These are phyloP conservation scores for Cryptosporidium tyzzeri DNA, from an alignment of 169 alveolate species.

Conservation along the genomic window DNA sequence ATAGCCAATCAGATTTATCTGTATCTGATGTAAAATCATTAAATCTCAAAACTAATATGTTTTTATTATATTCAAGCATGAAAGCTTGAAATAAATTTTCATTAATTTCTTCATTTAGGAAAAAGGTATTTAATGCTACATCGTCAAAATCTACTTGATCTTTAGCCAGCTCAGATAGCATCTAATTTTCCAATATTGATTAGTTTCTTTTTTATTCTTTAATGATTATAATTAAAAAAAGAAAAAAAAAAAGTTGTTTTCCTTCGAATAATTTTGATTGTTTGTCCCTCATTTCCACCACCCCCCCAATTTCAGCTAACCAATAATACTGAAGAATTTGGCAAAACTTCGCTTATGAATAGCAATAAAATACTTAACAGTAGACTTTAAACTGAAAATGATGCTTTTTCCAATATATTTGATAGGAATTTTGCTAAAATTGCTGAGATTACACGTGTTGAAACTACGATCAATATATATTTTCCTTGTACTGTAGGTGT, in stretches of 20 bases:
- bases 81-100: slow-evolving; percentile 15
- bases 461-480: slow-evolving; percentile 49
- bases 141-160: background rate
- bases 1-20: slow-evolving; percentile 45
- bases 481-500: slow-evolving; percentile 69
- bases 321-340: background rate
- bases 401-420: slow-evolving; percentile 18
- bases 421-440: slow-evolving; percentile 62
- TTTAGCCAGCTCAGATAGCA: slow-evolving; percentile 10
- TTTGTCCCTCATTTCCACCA: background rate
- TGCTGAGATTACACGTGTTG: slow-evolving; percentile 62
- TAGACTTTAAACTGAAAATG: background rate
- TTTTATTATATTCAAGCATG: slow-evolving; percentile 31
- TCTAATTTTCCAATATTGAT: background rate
- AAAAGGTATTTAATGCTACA: slow-evolving; percentile 7
- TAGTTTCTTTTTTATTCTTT: background rate
- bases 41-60: slow-evolving; percentile 32
- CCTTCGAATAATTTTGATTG: background rate
- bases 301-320: background rate
- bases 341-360: background rate
- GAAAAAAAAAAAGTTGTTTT: background rate
- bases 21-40: slow-evolving; percentile 1
- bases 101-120: background rate
- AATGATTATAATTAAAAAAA: background rate
- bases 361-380: background rate